Base-by-base conservation (phyloP, 1,284 basidiomycete genomes). In the Cystobasidiaceae sp. region DNA sequence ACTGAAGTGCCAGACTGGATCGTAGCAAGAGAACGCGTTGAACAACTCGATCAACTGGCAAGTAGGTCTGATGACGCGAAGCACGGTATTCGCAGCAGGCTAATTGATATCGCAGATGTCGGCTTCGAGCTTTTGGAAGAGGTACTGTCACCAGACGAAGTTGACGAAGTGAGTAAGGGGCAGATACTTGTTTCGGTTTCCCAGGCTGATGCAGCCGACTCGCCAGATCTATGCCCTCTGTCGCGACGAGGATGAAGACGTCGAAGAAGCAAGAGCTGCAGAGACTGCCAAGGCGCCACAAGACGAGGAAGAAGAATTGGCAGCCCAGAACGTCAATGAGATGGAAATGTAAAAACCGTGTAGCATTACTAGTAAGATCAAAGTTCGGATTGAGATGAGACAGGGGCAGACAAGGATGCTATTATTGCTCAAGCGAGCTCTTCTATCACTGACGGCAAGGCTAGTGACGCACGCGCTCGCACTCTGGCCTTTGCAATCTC, bases 401-500 rank as follows among this genome's bases (percentile, higher is more conserved):
- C 5, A 23, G 7, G 21, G 19, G 11, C 19, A 5, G 30, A 48
- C 7, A 48, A 23, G n/a, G 23, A 6, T 4, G 21, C 30, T 17
- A 25, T 3, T 2, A 1, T 3, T 11, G 13, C 11, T 19, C 32
- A 52, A 23, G 50, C 50, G 21, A 39, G 19, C 32, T 62, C 61
- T 39, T 56, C 61, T 13, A 27, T 44, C 7, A 44, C 61, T 6
- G 52, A 54, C 4, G 51, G 61, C 28, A 56, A 23, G 13, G 61
- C 61, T 19, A 64, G 32, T n/a, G 61, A 64, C 21, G 61, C 61
- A 19, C 61, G 23, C 4, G 61, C 60, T 30, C 52, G 51, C 19
- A 64, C 52, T 45, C 52, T 37, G 6, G 61, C 61, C 44, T 64
- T 64, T 13, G 61, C 61, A 9, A 63, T 39, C 25, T 63, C 51